Evolutionary conservation across 2,329 filamentous ascomycete species (phyloP).

Genomic region (Cladorrhinum sp.): DNA sequence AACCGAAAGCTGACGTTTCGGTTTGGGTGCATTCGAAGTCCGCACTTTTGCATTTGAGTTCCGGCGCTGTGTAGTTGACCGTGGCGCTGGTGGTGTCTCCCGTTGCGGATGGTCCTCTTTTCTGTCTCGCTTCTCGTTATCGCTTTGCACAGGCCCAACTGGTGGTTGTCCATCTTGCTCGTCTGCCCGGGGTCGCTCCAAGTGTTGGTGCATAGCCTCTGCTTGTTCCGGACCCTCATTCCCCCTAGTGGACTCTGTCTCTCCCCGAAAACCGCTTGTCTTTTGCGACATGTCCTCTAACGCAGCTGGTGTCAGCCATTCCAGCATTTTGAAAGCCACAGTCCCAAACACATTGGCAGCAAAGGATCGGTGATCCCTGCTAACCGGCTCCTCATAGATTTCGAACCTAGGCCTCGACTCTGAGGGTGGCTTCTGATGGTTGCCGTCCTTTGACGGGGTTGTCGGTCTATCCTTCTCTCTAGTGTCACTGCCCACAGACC

Average conservation of each 20-base stretch:
- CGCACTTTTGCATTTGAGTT: conserved; percentile 37
- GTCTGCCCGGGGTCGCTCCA: neutral
- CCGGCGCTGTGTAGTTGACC: conserved; percentile 26
- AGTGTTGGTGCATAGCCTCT: neutral
- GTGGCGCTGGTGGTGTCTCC: conserved; percentile 14
- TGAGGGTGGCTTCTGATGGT: conserved; percentile 10
- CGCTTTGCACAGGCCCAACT: neutral
- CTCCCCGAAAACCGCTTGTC: conserved; percentile 33
- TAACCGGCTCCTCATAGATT: conserved; percentile 46
- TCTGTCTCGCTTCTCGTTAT: conserved; percentile 4
- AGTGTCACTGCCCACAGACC: neutral
- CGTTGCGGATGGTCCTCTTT: conserved; percentile 18
- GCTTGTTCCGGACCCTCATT: neutral
- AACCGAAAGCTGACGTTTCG: conserved; percentile 34
- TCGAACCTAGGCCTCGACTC: conserved; percentile 30
- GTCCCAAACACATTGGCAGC: conserved; percentile 63
- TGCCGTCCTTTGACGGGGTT: conserved; percentile 5
- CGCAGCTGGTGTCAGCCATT: conserved; percentile 64
- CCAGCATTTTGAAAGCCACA: conserved; percentile 65
- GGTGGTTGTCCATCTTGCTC: neutral
- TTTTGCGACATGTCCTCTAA: conserved; percentile 48
- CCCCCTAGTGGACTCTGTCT: conserved; percentile 9
- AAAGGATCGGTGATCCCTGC: conserved; percentile 58
- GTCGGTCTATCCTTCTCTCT: conserved; percentile 11
- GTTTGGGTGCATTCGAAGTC: conserved; percentile 29